Base-by-base conservation (phyloP, 371 early-diverging fungal species). In the Gilbertella persicaria region DNA sequence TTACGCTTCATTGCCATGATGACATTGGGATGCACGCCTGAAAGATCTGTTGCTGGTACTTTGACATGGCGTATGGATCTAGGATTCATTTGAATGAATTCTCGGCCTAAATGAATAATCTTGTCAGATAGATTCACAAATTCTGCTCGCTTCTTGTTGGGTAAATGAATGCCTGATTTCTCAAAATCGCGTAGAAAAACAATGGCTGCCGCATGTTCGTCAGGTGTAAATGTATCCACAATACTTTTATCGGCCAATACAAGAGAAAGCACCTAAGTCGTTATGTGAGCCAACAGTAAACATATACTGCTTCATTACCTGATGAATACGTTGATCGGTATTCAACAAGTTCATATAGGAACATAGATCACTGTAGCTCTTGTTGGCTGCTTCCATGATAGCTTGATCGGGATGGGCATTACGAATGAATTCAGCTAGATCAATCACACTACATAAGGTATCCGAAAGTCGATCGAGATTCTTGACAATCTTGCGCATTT, bases 291-390 rank as follows among this genome's bases (percentile, higher is more conserved):
- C 28, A 20, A 7, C 5, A 38, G 35, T 24, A 38, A 17, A 16
- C 13, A 1, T 24, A 28, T 25, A 41, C 29, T 14, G 8, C 44
- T 20, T 43, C 19, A 29, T 62, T 73, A 90, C 92, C 74, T 82
- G 33, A 56, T 96, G 95, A 10, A 98, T 79, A 7, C 87, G 78
- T 13, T 79, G 83, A 56, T 97, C 88, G 0, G 96, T 97, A 66
- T 98, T 98, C 17, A 98, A 80, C 24, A 84, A 86, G 57, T 94
- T 95, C 89, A 98, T 89, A 63, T 87, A 93, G 6, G 85, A 85
- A 26, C 86, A 89, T 55, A 97, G 60, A 37, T 80, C 72, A 25
- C 80, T 68, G 56, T 92, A 94, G 0, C 88, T 92, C 5, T 79
- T 64, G 65, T 94, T 90, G 4, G 97, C 96, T 1, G 86, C 88